Base-by-base conservation (phyloP, 768 basidiomycete species). In the Termitomyces sp. region DNA sequence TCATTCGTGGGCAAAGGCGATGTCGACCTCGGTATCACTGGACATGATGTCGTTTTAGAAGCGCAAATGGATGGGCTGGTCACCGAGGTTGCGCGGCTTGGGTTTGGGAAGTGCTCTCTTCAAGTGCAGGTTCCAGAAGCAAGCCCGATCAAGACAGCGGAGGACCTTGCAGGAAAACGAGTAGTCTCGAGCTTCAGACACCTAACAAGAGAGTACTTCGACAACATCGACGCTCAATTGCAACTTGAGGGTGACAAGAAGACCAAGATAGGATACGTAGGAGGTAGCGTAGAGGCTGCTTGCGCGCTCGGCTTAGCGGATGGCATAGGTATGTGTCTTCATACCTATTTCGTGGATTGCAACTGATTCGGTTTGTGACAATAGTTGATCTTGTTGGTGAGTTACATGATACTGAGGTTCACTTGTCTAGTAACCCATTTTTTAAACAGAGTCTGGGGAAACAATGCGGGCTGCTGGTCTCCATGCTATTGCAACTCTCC, bases 391-490 rank as follows among this genome's bases (percentile, higher is more conserved):
- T 99, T 51, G 96, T 98, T 60, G 90, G 95, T 93, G 61, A 65
- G 86, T 3, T 38, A 38, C 9, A 53, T 48, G 31, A 12, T 27
- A 14, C 16, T 16, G 38, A 42, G 14, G 2, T 12, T 37, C 19
- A 4, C 41, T n/a, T 38, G 5, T 48, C 56, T 19, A 65, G 19
- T 4, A 29, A 51, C 11, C 4, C 37, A 29, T 8, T 2, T 6
- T 10, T 49, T 27, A 47, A 47, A 40, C 68, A 95, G 96, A 98
- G 75, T 99, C 96, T 17, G 97, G 97, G 42, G 97, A 99, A 66
- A 99, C 97, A 8, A 99, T 99, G 97, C 92, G 96, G 34, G 97
- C 96, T 25, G 95, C 95, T 0, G 97, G 96, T 37, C 79, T 98
- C 54, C 91, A 91, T 69, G 86, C 96, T 40, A 98, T 99, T 65